Percentiles rank a stretch among this genome's conserved stretches.
Conservation (phyloP, 2,329 filamentous ascomycete genomes). For the Pseudogymnoascus sp. region DNA sequence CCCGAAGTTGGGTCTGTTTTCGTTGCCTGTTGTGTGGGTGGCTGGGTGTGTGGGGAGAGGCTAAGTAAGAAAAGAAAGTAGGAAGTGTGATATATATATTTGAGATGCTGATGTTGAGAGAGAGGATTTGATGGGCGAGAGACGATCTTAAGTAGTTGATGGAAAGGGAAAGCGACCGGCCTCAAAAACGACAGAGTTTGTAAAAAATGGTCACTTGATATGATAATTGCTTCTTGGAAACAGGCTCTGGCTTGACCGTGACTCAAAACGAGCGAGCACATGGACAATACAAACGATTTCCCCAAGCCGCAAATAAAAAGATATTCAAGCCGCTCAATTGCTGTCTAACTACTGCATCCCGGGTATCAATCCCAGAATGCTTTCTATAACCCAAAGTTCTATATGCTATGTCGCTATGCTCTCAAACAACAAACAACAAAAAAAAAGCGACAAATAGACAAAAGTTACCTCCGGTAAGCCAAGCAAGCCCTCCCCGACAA, state of each 20-base stretch:
- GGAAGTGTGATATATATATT: not conserved
- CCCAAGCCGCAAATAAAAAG: not conserved
- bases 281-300: not conserved
- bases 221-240: not conserved
- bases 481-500: not conserved
- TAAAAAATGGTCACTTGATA: too few species aligned
- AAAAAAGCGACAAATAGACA: not conserved
- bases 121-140: not conserved
- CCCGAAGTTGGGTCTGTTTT: not conserved
- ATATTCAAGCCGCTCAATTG: not conserved
- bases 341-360: not conserved
- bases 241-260: not conserved
- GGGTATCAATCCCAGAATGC: not conserved
- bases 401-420: constrained; percentile 5
- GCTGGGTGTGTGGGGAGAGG: not conserved
- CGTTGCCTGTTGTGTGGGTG: not conserved
- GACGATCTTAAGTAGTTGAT: not conserved
- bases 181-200: not conserved
- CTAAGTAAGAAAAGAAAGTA: not conserved
- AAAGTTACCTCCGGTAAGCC: not conserved
- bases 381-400: not conserved
- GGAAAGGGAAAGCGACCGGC: not conserved
- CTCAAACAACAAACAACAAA: not conserved
- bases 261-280: not conserved
- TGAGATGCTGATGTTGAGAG: not conserved